Evolutionary conservation across 2,329 filamentous ascomycete genomes (phyloP).

Genomic region (Phialophora expanda): DNA sequence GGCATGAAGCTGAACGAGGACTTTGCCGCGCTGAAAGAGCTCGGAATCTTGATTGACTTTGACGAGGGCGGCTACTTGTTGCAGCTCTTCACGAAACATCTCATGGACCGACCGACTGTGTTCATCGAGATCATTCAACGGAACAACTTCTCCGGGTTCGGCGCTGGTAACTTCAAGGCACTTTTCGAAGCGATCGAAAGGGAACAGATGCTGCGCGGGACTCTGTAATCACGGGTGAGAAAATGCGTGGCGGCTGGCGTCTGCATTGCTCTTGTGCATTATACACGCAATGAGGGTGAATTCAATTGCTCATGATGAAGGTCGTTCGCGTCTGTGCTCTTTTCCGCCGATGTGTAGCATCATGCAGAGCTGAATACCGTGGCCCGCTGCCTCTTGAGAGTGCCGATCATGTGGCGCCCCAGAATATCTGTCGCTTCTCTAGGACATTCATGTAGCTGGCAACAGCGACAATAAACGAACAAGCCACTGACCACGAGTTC

Average conservation of each 20-base stretch:
- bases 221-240: conserved; percentile 61
- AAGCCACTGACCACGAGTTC: neutral
- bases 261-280: neutral
- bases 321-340: too few relatives aligned
- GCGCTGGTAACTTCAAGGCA: conserved; percentile 94
- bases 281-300: neutral
- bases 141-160: conserved; percentile 88
- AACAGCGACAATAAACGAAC: neutral
- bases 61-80: conserved; percentile 86
- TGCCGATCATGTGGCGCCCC: too few relatives aligned
- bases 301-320: neutral
- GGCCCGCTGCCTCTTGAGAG: too few relatives aligned
- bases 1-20: conserved; percentile 72
- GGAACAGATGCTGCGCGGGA: conserved; percentile 85
- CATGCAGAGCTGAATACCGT: too few relatives aligned
- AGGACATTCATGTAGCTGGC: neutral
- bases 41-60: conserved; percentile 94
- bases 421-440: too few relatives aligned
- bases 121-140: conserved; percentile 97
- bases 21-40: conserved; percentile 72
- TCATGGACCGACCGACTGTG: conserved; percentile 93
- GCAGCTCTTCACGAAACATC: conserved; percentile 79
- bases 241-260: neutral
- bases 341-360: too few relatives aligned
- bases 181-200: conserved; percentile 94